These are phyloP conservation scores for Fusarium robinianum DNA, from an alignment of 2,329 filamentous ascomycete genomes.

Conservation along the genomic window DNA sequence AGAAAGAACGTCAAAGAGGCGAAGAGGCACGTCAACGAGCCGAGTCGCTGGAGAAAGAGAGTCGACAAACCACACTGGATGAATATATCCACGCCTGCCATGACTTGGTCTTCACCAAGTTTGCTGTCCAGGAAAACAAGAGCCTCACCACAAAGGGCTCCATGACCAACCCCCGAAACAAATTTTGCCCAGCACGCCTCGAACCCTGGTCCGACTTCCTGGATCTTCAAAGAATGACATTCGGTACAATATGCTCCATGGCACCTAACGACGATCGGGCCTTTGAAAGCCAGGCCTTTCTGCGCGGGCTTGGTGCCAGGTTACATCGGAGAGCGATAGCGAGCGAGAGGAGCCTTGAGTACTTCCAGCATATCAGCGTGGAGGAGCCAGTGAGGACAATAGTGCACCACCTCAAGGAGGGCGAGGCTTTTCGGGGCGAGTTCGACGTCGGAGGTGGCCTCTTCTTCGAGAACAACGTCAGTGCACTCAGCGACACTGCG, in stretches of 20 bases:
- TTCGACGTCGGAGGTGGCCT: constrained; percentile 39
- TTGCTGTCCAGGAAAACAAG: constrained; percentile 33
- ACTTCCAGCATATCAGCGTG: constrained; percentile 37
- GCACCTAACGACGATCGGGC: constrained; percentile 29
- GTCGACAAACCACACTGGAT: constrained; percentile 34
- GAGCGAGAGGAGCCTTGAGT: constrained; percentile 39
- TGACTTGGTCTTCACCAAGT: constrained; percentile 29
- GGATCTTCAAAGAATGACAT: constrained; percentile 27
- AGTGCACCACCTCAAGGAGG: constrained; percentile 35
- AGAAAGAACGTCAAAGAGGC: constrained; percentile 9
- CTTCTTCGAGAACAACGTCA: constrained; percentile 40
- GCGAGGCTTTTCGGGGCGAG: constrained; percentile 18
- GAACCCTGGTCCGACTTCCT: constrained; percentile 39
- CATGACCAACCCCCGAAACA: constrained; percentile 38
- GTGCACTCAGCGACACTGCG: constrained; percentile 34
- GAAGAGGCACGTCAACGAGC: constrained; percentile 5
- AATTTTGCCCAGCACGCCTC: constrained; percentile 38
- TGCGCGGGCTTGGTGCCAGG: constrained; percentile 31
- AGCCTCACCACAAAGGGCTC: constrained; percentile 34
- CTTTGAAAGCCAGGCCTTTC: constrained; percentile 35
- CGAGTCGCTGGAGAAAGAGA: constrained; percentile 30
- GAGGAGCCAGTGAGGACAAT: constrained; percentile 40
- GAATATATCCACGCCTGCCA: constrained; percentile 42
- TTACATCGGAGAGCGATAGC: constrained; percentile 14
- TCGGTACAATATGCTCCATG: constrained; percentile 29